Evolutionary conservation across 371 early-diverging fungal genomes (phyloP).

Genomic region (Mucor racemosus): DNA sequence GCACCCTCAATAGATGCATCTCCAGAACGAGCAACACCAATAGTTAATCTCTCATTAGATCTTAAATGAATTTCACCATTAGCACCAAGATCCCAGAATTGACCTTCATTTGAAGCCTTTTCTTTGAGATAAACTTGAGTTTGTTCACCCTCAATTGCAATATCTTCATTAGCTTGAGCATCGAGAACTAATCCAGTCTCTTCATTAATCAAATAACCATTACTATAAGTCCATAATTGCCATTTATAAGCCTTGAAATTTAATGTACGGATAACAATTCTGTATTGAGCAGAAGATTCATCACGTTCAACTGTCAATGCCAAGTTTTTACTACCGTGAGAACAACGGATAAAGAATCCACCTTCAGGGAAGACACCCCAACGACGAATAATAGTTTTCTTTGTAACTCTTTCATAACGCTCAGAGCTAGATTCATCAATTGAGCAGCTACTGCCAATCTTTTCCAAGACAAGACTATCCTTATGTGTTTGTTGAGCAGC

Average conservation of each 20-base stretch:
- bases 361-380: slow-evolving; percentile 53
- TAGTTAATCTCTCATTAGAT: slow-evolving; percentile 38
- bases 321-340: slow-evolving; percentile 34
- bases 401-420: slow-evolving; percentile 38
- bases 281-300: slow-evolving; percentile 21
- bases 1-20: slow-evolving; percentile 42
- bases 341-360: slow-evolving; percentile 42
- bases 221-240: slow-evolving; percentile 57
- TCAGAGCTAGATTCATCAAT: slow-evolving; percentile 33
- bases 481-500: slow-evolving; percentile 27
- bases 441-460: slow-evolving; percentile 11
- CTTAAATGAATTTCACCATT: slow-evolving; percentile 50
- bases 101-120: slow-evolving; percentile 34
- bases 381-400: slow-evolving; percentile 41
- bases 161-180: slow-evolving; percentile 38
- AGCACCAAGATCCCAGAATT: slow-evolving; percentile 46
- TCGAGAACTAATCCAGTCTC: slow-evolving; percentile 59
- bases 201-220: slow-evolving; percentile 59
- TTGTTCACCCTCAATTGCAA: slow-evolving; percentile 37
- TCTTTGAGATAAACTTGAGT: slow-evolving; percentile 36
- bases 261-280: slow-evolving; percentile 36
- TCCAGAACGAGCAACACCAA: slow-evolving; percentile 33
- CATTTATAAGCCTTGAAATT: slow-evolving; percentile 48
- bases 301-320: slow-evolving; percentile 41
- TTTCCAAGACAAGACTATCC: slow-evolving; percentile 19